Conservation (phyloP, 805 yeast species). For the Candida endomychidarum region DNA sequence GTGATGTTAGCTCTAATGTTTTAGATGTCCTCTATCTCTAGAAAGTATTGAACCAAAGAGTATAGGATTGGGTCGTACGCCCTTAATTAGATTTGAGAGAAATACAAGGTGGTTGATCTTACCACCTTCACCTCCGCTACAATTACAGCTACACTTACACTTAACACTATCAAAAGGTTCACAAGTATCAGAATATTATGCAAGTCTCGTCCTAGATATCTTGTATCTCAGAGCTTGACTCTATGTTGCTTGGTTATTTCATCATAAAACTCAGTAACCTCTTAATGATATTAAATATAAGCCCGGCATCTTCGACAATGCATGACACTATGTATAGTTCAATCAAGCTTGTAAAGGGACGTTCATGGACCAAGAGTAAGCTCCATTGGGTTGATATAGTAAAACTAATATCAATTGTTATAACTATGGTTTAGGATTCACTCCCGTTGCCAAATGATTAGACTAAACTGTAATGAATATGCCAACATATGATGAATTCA, state of each 20-base stretch:
- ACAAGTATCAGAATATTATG: constrained; percentile 39
- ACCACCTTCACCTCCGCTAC: neutral
- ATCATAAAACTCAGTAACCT: constrained; percentile 46
- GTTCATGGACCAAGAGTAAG: constrained; percentile 75
- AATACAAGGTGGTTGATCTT: too few species aligned
- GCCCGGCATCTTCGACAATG: constrained; percentile 71
- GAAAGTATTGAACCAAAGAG: too few species aligned
- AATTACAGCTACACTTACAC: neutral
- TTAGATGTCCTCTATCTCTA: too few species aligned
- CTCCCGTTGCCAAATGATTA: constrained; percentile 60
- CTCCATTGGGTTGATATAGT: constrained; percentile 73
- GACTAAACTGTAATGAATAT: neutral
- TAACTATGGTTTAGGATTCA: constrained; percentile 68
- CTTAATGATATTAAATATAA: constrained; percentile 22
- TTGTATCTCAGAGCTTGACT: constrained; percentile 83
- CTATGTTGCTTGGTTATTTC: constrained; percentile 80
- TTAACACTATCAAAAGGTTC: constrained; percentile 14
- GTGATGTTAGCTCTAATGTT: too few species aligned
- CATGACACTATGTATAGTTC: constrained; percentile 23
- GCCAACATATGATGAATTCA: constrained; percentile 5
- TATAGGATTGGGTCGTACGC: too few species aligned
- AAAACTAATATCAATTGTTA: constrained; percentile 70
- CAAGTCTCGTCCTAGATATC: constrained; percentile 69
- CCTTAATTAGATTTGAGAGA: too few species aligned
- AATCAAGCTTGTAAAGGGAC: constrained; percentile 36